Conservation (phyloP, 1,284 basidiomycete species). For the Xerocomus minutiporus region DNA sequence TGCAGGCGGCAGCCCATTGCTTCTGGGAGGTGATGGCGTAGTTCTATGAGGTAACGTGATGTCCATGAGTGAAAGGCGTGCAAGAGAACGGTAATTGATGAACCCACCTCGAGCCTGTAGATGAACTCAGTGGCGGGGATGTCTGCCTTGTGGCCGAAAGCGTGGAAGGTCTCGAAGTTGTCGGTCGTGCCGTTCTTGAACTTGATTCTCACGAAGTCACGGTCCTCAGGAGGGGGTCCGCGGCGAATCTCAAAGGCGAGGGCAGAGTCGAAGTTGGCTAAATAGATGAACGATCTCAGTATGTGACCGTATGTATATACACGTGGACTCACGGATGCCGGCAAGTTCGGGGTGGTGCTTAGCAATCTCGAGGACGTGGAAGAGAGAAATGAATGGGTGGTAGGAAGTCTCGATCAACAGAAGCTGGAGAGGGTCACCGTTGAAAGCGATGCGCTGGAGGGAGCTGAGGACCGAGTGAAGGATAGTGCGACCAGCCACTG, state of each 20-base stretch:
- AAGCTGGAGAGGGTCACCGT: slow-evolving; percentile 73
- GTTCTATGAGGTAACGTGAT: slow-evolving; percentile 36
- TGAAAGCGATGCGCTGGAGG: slow-evolving; percentile 72
- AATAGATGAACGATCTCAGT: slow-evolving; percentile 9
- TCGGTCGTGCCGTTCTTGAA: slow-evolving; percentile 79
- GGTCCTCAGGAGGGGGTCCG: slow-evolving; percentile 65
- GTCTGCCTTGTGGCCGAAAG: slow-evolving; percentile 64
- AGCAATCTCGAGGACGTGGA: slow-evolving; percentile 67
- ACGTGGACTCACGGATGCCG: slow-evolving; percentile 54
- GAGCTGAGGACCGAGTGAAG: slow-evolving; percentile 66
- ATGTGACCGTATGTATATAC: background rate
- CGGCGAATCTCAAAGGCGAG: slow-evolving; percentile 76
- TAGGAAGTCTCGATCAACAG: slow-evolving; percentile 75
- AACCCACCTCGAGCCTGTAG: slow-evolving; percentile 64
- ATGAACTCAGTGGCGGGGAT: slow-evolving; percentile 77
- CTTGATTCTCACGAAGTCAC: slow-evolving; percentile 75
- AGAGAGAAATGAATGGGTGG: slow-evolving; percentile 85
- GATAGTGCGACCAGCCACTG: slow-evolving; percentile 77
- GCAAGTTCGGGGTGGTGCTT: slow-evolving; percentile 54
- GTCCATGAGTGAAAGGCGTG: slow-evolving; percentile 3
- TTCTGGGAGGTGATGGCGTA: slow-evolving; percentile 64
- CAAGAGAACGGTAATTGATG: slow-evolving; percentile 52
- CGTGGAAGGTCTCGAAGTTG: slow-evolving; percentile 57
- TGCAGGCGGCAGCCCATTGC: slow-evolving; percentile 63
- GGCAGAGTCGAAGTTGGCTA: slow-evolving; percentile 76